Base-by-base conservation (phyloP, 2,329 filamentous ascomycete species). In the Talaromyces rugulosus region DNA sequence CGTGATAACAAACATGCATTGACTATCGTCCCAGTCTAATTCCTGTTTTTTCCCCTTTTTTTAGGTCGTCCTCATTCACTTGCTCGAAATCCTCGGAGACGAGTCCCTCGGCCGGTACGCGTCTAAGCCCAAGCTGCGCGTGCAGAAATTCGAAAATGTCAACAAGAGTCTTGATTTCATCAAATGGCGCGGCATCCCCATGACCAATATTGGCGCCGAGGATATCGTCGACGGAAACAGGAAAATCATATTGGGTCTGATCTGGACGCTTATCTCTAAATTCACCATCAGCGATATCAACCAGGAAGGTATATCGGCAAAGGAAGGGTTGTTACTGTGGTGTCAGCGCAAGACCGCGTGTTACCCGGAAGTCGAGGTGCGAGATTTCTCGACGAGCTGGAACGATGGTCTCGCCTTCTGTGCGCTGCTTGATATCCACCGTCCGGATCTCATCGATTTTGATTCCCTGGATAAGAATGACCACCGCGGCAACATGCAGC, bases 201-300 rank as follows among this genome's bases (percentile, higher is more conserved):
- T 99, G 89, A 97, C 92, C 68, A 99, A 99, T 70, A 98, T 98
- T 71, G 95, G 95, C 59, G 95, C 95, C 7, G 95, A 98, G 77
- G 95, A 99, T 83, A 91, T 99, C 28, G 95, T 99, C 33, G 94
- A 99, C 76, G 95, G 95, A 40, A 99, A 98, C 77, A 86, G 90
- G 69, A 99, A 98, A 83, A 97, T 99, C 72, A 96, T 98, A 63
- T 83, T 99, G 33, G 95, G 95, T 33, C 82, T 99, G 69, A 97
- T 99, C 77, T 99, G 95, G 95, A 99, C 93, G 5, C 83, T 99
- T 65, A 99, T 99, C 88, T 82, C 97, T 67, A 86, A 95, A 57
- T 99, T 99, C 77, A 99, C 95, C 68, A 99, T 99, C 75, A 97
- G 89, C 75, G 95, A 99, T 77, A 99, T 99, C 81, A 98, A 96